Percentiles rank a stretch among this genome's conserved stretches.
Evolutionary conservation across 305 asterid genomes (phyloP).

Genomic region (Fraxinus platypoda): DNA sequence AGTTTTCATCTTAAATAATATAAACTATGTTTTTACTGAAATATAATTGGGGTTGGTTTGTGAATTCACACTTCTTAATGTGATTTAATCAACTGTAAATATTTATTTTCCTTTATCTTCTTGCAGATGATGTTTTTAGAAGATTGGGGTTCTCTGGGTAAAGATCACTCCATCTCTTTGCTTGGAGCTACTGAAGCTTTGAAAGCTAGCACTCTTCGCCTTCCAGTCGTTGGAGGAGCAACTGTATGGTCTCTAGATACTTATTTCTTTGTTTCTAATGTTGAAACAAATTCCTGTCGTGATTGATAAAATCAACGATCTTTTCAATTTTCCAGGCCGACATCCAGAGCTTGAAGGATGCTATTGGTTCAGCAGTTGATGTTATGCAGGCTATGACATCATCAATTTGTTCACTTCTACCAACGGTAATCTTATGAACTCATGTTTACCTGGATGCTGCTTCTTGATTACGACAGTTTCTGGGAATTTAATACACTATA

Average conservation of each 20-base stretch:
- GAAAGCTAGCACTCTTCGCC: conserved; percentile 90
- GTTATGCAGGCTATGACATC: conserved; percentile 69
- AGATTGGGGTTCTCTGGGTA: conserved; percentile 70
- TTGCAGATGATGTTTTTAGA: conserved; percentile 60
- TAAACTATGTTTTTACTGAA: not conserved
- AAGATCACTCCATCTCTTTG: conserved; percentile 65
- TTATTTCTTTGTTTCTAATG: not conserved
- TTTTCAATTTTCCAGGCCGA: conserved; percentile 49
- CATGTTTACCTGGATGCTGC: not conserved
- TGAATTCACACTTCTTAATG: not conserved
- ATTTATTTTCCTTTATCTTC: not conserved
- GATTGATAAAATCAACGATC: conserved; percentile 11
- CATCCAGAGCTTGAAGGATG: conserved; percentile 73
- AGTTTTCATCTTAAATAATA: not conserved
- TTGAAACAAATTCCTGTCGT: not conserved
- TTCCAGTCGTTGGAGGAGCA: conserved; percentile 83
- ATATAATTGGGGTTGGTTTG: not conserved
- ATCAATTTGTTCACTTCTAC: conserved; percentile 52
- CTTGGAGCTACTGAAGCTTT: conserved; percentile 87
- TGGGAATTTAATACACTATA: not conserved
- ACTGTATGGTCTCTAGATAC: conserved; percentile 42
- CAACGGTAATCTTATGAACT: conserved; percentile 48
- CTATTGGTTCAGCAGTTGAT: conserved; percentile 74
- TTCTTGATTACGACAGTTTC: not conserved
- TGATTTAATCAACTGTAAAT: not conserved